Conservation (phyloP, 176 grass and related monocot species). For the Saccharum spontaneum region DNA sequence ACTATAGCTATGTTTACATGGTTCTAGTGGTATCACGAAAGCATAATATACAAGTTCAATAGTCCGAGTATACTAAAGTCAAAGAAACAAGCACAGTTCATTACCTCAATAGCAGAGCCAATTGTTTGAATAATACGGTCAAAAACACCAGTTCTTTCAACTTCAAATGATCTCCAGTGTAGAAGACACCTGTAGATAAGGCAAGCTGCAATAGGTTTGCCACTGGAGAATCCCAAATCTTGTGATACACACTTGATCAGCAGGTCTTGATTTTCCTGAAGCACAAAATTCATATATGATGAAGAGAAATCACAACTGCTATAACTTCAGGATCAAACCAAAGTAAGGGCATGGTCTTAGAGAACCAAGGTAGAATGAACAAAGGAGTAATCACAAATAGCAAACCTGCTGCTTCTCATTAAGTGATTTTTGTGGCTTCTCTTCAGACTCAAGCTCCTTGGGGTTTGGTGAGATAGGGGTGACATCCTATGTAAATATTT, state of each 20-base stretch:
- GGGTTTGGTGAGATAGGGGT: conserved; percentile 53
- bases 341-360: conserved; percentile 1
- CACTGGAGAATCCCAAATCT: conserved; percentile 90
- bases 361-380: conserved; percentile 10
- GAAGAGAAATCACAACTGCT: conserved; percentile 27
- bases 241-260: conserved; percentile 95
- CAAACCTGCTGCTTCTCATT: conserved; percentile 96
- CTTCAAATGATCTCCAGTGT: conserved; percentile 99
- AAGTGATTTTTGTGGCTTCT: conserved; percentile 97
- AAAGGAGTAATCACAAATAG: conserved; percentile 34
- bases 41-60: conserved; percentile 15
- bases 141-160: conserved; percentile 94
- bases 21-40: conserved; percentile 10
- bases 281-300: conserved; percentile 37
- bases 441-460: conserved; percentile 85
- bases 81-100: background rate
- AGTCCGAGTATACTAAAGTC: conserved; percentile 6
- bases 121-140: conserved; percentile 97
- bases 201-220: conserved; percentile 89
- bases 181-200: conserved; percentile 96
- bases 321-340: conserved; percentile 37
- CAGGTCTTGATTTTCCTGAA: conserved; percentile 95
- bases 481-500: conserved; percentile 66
- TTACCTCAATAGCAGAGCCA: conserved; percentile 89
- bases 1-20: background rate